Base-by-base conservation (phyloP, 2,329 filamentous ascomycete species). In the Fusarium ramigenum region DNA sequence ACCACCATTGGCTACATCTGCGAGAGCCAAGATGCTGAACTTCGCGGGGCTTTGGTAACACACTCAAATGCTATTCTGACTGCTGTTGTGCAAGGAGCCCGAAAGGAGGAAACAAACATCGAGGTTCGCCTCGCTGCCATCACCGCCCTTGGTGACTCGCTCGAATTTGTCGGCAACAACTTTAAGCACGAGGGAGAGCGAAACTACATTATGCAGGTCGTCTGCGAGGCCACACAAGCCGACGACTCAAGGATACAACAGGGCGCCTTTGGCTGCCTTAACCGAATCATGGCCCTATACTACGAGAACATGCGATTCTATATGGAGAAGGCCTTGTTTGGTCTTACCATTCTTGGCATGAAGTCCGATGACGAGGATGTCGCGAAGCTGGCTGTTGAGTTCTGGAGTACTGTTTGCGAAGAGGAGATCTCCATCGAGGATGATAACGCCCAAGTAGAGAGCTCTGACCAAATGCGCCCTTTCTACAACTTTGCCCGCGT, bases 261-360 rank as follows among this genome's bases (percentile, higher is more conserved):
- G 82, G 95, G 95, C 70, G 94, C 96, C 47, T 99, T 98, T 82
- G 96, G 96, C 78, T 98, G 96, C 83, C 86, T 99, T 77, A 99
- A 99, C 89, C 92, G 96, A 79, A 98, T 99, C 83, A 99, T 99
- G 96, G 93, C 90, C 69, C 90, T 98, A 73, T 99, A 99, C 88
- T 99, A 99, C 83, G 96, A 99, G 80, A 97, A 98, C 86, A 99
- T 99, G 96, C 93, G 95, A 79, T 99, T 98, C 85, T 99, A 99
- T 87, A 99, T 99, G 96, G 96, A 99, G 88, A 98, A 98, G 90
- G 96, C 96, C 40, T 89, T 99, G 47, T 99, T 99, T 79, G 96
- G 96, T 66, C 89, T 99, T 44, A 99, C 96, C 43, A 97, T 99
- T 73, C 92, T 97, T 82, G 96, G 96, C 77, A 99, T 99, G 96